These are phyloP conservation scores for Lasiosphaeris hirsuta DNA, from an alignment of 495 filamentous ascomycete species.

Conservation along the genomic window DNA sequence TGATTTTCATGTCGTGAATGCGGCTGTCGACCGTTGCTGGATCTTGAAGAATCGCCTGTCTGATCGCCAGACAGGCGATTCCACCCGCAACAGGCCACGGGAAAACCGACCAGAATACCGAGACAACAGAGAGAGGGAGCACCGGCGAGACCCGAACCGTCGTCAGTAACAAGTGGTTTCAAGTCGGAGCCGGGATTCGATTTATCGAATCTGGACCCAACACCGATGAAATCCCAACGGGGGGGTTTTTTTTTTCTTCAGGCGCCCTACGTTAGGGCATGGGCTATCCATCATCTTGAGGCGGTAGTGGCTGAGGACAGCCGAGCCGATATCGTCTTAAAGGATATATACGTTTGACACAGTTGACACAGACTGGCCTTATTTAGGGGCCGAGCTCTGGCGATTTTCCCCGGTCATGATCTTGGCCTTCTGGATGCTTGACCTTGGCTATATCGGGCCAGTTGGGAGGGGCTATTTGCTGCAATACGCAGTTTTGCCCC, in stretches of 20 bases:
- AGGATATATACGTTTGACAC: constrained; percentile 7
- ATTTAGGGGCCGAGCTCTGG: too few relatives aligned
- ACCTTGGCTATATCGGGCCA: too few relatives aligned
- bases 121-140: background rate
- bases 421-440: too few relatives aligned
- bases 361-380: background rate
- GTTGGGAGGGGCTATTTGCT: too few relatives aligned
- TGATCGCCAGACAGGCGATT: constrained; percentile 16
- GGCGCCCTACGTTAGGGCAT: background rate
- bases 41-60: constrained; percentile 32
- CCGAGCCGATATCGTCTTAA: background rate
- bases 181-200: too few relatives aligned
- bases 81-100: background rate
- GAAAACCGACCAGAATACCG: background rate
- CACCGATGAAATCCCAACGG: too few relatives aligned
- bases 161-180: too few relatives aligned
- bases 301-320: background rate
- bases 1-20: constrained; percentile 34
- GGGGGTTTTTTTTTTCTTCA: too few relatives aligned
- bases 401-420: too few relatives aligned
- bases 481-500: too few relatives aligned
- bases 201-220: too few relatives aligned
- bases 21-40: constrained; percentile 47
- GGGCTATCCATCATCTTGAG: background rate
- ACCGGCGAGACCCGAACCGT: too few relatives aligned